Conservation (phyloP, 1,139 yeast species). For the Sugiyamaella xylanicola region DNA sequence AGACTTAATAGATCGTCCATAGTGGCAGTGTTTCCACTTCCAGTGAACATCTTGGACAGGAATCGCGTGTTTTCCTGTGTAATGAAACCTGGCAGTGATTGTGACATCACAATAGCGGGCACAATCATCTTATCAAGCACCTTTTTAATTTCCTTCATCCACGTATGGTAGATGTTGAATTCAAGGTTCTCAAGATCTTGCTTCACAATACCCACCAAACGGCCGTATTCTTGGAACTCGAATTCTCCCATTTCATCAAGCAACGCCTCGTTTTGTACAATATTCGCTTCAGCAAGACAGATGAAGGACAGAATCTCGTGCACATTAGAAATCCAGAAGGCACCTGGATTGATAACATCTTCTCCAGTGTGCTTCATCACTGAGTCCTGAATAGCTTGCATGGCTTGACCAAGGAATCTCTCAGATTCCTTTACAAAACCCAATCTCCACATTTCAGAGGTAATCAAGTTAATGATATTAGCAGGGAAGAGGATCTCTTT, state of each 20-base stretch:
- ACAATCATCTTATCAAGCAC: slow-evolving; percentile 89
- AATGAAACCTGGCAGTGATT: slow-evolving; percentile 93
- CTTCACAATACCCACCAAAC: slow-evolving; percentile 86
- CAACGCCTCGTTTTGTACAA: slow-evolving; percentile 77
- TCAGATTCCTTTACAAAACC: slow-evolving; percentile 94
- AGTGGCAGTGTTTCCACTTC: slow-evolving; percentile 58
- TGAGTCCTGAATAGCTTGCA: slow-evolving; percentile 77
- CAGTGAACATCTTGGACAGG: slow-evolving; percentile 73
- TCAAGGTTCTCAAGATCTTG: slow-evolving; percentile 93
- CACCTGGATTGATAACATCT: slow-evolving; percentile 88
- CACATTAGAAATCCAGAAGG: slow-evolving; percentile 96
- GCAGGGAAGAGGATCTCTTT: slow-evolving; percentile 97
- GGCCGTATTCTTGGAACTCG: slow-evolving; percentile 88
- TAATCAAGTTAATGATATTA: slow-evolving; percentile 84
- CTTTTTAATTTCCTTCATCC: slow-evolving; percentile 96
- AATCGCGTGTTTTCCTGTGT: slow-evolving; percentile 88
- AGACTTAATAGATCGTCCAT: slow-evolving; percentile 95
- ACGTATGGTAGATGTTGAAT: slow-evolving; percentile 91
- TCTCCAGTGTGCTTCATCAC: slow-evolving; percentile 62
- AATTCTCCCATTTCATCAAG: slow-evolving; percentile 85
- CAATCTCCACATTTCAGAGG: slow-evolving; percentile 98
- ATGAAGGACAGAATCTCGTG: slow-evolving; percentile 95
- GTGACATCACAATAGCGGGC: slow-evolving; percentile 91
- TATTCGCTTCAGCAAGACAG: slow-evolving; percentile 88
- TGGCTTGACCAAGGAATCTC: slow-evolving; percentile 84